Evolutionary conservation across 495 filamentous ascomycete genomes (phyloP).

Genomic region (Neurospora sp.): DNA sequence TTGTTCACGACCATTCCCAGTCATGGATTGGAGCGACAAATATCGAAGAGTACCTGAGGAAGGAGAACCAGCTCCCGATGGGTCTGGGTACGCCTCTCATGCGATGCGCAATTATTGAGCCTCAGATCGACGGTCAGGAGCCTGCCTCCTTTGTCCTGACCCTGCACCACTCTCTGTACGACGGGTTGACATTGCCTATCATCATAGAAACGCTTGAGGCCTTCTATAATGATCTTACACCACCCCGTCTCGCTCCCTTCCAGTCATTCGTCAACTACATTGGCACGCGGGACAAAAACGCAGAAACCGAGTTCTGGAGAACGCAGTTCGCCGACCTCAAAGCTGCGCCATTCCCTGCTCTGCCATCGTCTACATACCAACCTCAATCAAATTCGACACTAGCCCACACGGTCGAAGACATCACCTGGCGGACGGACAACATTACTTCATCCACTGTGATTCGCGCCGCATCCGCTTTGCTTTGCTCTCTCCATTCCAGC

Average conservation of each 20-base stretch:
- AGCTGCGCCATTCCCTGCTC: conserved; percentile 45
- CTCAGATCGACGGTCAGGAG: conserved; percentile 27
- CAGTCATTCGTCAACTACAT: conserved; percentile 35
- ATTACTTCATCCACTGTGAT: conserved; percentile 50
- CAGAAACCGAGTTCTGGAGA: conserved; percentile 29
- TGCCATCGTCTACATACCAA: conserved; percentile 45
- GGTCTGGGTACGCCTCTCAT: conserved; percentile 44
- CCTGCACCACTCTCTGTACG: conserved; percentile 59
- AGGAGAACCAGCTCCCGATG: conserved; percentile 34
- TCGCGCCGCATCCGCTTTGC: conserved; percentile 51
- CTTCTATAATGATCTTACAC: conserved; percentile 20
- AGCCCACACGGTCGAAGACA: conserved; percentile 34
- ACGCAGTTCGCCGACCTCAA: conserved; percentile 38
- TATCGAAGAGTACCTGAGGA: conserved; percentile 27
- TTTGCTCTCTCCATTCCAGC: conserved; percentile 41
- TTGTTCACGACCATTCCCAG: conserved; percentile 6
- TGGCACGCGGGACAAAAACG: conserved; percentile 19
- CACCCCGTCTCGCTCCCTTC: conserved; percentile 37
- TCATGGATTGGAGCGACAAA: background rate
- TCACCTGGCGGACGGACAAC: conserved; percentile 19
- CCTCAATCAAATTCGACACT: conserved; percentile 41
- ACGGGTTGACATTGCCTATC: conserved; percentile 53
- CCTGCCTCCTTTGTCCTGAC: conserved; percentile 47
- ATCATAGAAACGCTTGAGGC: conserved; percentile 43
- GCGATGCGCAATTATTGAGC: conserved; percentile 36